phyloP scores from a whole-genome alignment of 345 rosid species.

The Populus pruinosa region DNA sequence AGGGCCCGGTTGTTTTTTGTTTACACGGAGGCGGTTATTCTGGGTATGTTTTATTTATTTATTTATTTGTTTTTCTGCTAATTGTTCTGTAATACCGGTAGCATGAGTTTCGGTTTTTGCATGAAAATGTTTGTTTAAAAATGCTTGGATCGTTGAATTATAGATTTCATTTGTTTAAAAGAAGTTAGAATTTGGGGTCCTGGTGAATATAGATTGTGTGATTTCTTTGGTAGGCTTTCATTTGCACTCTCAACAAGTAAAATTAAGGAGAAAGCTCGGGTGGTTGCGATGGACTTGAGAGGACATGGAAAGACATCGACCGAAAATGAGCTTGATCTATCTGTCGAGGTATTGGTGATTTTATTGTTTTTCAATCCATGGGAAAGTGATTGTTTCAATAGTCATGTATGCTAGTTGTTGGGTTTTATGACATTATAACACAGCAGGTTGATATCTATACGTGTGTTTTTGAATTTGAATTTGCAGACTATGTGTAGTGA shows the following conservation, averaged over 20 bases:
- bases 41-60: slow-evolving; percentile 46
- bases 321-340: slow-evolving; percentile 77
- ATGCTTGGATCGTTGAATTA: background rate
- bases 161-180: background rate
- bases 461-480: slow-evolving; percentile 12
- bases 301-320: slow-evolving; percentile 88
- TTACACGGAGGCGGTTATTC: slow-evolving; percentile 94
- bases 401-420: background rate
- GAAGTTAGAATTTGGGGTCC: background rate
- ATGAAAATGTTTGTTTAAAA: background rate
- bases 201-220: background rate
- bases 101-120: background rate
- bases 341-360: slow-evolving; percentile 60
- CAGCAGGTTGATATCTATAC: background rate
- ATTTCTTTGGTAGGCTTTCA: slow-evolving; percentile 60
- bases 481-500: slow-evolving; percentile 94
- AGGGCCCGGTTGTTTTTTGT: slow-evolving; percentile 89
- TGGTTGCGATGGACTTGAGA: slow-evolving; percentile 90
- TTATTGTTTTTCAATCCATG: background rate
- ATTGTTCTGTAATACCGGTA: background rate
- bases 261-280: slow-evolving; percentile 85
- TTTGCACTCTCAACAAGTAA: slow-evolving; percentile 68
- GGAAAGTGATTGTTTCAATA: background rate
- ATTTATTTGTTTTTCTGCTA: too few relatives aligned
- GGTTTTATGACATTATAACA: background rate